Evolutionary conservation across 2,329 filamentous ascomycete genomes (phyloP).

Genomic region (Botrytis medusae): DNA sequence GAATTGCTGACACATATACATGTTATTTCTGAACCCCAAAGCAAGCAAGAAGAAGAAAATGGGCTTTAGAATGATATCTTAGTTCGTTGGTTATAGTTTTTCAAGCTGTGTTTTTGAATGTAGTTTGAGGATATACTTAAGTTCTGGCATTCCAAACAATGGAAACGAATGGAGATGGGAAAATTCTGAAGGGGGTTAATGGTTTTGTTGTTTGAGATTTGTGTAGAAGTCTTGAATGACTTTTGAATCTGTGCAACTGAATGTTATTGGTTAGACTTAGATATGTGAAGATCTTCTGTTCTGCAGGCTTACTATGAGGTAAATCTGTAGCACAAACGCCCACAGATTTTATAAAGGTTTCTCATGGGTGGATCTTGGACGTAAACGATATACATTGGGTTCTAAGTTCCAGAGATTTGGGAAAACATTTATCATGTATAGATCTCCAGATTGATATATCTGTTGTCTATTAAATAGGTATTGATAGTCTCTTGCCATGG

Average conservation of each 20-base stretch:
- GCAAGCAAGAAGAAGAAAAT: neutral
- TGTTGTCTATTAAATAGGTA: neutral
- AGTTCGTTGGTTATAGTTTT: too few species aligned
- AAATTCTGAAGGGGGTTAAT: neutral
- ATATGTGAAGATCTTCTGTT: too few species aligned
- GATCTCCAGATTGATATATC: neutral
- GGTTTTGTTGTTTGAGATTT: accelerated
- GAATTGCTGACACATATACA: neutral
- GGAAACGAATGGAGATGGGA: accelerated
- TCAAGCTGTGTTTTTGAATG: too few species aligned
- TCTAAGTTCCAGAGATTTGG: neutral
- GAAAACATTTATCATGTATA: too few species aligned
- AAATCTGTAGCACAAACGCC: too few species aligned
- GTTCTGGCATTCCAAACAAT: neutral
- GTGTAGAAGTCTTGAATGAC: neutral
- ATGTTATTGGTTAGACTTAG: too few species aligned
- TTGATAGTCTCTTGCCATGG: neutral
- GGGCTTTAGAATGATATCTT: too few species aligned
- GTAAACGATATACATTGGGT: too few species aligned
- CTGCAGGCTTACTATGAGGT: too few species aligned
- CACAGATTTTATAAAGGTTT: neutral
- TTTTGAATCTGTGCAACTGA: too few species aligned
- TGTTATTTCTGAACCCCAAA: neutral
- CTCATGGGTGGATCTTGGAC: too few species aligned
- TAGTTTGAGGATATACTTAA: too few species aligned